phyloP scores from a whole-genome alignment of 352 stramenopile species.

The Phytophthora pseudosyringae region DNA sequence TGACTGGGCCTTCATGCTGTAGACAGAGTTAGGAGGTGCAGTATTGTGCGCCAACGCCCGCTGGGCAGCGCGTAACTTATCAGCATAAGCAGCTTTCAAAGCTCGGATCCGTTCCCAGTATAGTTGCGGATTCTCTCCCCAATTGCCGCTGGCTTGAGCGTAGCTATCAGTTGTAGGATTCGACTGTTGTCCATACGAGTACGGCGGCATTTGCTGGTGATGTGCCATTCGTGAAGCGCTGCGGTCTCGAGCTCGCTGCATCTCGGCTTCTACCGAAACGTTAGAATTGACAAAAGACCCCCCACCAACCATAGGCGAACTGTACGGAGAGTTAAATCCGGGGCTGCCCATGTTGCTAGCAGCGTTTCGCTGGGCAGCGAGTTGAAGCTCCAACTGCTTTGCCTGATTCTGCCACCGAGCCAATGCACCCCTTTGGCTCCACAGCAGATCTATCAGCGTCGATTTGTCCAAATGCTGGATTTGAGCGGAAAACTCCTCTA shows the following conservation, averaged over 20 bases:
- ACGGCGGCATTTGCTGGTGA: constrained; percentile 31
- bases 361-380: constrained; percentile 35
- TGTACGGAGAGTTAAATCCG: constrained; percentile 44
- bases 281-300: constrained; percentile 35
- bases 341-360: constrained; percentile 24
- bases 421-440: constrained; percentile 70
- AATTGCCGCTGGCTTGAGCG: constrained; percentile 24
- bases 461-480: constrained; percentile 74
- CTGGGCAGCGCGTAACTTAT: constrained; percentile 64
- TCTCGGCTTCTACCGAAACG: constrained; percentile 53
- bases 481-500: constrained; percentile 73
- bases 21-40: constrained; percentile 61
- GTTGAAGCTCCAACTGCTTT: constrained; percentile 58
- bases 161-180: constrained; percentile 12
- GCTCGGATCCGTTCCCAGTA: constrained; percentile 81
- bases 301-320: constrained; percentile 32
- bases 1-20: constrained; percentile 77
- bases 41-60: constrained; percentile 72
- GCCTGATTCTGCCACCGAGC: constrained; percentile 66
- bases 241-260: constrained; percentile 53
- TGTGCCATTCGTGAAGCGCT: constrained; percentile 31
- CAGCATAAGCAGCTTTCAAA: constrained; percentile 55
- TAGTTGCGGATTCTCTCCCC: constrained; percentile 43
- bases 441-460: constrained; percentile 73
- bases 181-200: constrained; percentile 33